Evolutionary conservation across 2,329 filamentous ascomycete genomes (phyloP).

Genomic region (Sclerotinia trifoliorum): DNA sequence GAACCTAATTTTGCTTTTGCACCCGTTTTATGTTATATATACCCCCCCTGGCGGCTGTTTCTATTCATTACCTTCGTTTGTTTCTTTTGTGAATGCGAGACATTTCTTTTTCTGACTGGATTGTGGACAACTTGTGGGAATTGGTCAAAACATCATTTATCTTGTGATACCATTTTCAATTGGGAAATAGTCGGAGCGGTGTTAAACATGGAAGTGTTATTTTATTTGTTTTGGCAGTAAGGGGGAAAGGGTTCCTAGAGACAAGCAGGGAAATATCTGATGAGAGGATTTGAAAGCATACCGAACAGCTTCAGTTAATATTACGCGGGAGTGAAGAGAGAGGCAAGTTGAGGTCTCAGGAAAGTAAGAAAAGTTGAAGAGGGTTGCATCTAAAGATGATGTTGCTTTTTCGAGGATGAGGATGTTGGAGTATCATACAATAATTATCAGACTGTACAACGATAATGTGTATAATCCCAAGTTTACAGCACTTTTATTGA

Average conservation of each 20-base stretch:
- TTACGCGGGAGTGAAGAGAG: not conserved
- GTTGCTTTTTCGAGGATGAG: constrained; percentile 10
- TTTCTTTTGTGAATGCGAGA: constrained; percentile 20
- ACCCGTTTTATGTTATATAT: constrained; percentile 20
- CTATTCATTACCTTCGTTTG: constrained; percentile 20
- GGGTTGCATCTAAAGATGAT: constrained; percentile 10
- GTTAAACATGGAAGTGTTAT: constrained; percentile 17
- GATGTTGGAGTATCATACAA: constrained; percentile 19
- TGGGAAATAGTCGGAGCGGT: constrained; percentile 11
- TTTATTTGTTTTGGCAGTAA: constrained; percentile 14
- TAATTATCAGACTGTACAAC: constrained; percentile 26
- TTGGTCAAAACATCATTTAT: constrained; percentile 16
- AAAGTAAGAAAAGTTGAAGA: constrained; percentile 5
- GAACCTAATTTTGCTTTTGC: constrained; percentile 18
- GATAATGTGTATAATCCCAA: constrained; percentile 21
- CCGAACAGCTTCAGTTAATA: constrained; percentile 13
- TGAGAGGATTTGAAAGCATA: not conserved
- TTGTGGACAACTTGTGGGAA: constrained; percentile 13
- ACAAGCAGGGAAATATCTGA: not conserved
- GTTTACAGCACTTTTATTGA: constrained; percentile 7
- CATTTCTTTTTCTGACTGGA: constrained; percentile 4
- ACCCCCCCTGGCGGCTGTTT: constrained; percentile 20
- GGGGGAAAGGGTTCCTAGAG: not conserved
- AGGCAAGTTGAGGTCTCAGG: not conserved
- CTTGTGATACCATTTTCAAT: constrained; percentile 21